These are phyloP conservation scores for Podospora didyma DNA, from an alignment of 495 filamentous ascomycete species.

Conservation along the genomic window DNA sequence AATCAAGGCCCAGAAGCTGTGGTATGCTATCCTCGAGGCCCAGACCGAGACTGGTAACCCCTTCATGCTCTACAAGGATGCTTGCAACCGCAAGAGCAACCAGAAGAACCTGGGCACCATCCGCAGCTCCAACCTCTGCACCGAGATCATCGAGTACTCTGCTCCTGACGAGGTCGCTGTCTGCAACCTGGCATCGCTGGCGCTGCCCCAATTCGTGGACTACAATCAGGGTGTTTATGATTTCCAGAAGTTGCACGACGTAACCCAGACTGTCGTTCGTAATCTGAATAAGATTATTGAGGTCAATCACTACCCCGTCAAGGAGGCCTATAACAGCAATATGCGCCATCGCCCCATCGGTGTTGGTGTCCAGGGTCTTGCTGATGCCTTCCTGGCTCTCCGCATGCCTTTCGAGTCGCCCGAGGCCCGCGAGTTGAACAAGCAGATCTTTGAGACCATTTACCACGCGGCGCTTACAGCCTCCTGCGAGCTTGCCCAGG, in stretches of 20 bases:
- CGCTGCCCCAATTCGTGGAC: constrained; percentile 86
- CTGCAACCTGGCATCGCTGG: constrained; percentile 94
- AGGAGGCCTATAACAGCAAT: constrained; percentile 90
- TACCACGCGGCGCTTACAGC: constrained; percentile 93
- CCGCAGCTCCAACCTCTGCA: constrained; percentile 96
- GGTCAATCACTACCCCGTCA: constrained; percentile 93
- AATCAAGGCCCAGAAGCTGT: constrained; percentile 96
- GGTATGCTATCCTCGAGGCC: constrained; percentile 95
- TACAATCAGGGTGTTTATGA: constrained; percentile 76
- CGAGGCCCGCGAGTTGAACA: constrained; percentile 89
- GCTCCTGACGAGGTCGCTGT: constrained; percentile 97
- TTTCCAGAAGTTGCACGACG: constrained; percentile 93
- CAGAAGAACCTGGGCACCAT: constrained; percentile 99
- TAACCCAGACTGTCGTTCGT: constrained; percentile 79
- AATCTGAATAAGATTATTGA: constrained; percentile 99
- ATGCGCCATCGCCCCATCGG: constrained; percentile 92
- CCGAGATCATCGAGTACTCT: constrained; percentile 96
- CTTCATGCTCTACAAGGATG: constrained; percentile 99
- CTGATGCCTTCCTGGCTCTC: constrained; percentile 97
- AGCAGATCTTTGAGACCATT: constrained; percentile 98
- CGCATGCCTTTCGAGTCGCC: constrained; percentile 95
- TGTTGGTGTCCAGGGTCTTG: constrained; percentile 95
- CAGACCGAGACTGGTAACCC: constrained; percentile 99
- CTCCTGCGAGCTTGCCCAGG: constrained; percentile 79
- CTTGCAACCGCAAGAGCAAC: constrained; percentile 98